A percentile compares a stretch with the other conserved stretches of the same genome.
phyloP scores from a whole-genome alignment of 805 yeast species.

The Wickerhamiella siamensis region DNA sequence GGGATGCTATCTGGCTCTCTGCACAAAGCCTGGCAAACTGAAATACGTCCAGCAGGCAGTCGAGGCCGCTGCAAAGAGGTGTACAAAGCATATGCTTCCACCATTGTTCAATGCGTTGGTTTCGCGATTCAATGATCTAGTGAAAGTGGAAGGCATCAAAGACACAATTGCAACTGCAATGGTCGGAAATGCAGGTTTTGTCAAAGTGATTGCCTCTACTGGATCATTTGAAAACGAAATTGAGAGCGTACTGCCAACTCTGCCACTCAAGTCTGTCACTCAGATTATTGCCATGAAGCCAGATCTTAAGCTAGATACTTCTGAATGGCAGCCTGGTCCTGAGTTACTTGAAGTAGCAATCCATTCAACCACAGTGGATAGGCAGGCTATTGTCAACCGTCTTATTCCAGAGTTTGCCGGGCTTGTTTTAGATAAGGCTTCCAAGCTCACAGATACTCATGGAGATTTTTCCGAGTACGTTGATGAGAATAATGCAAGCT shows the following conservation, averaged over 20 bases:
- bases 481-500: not conserved
- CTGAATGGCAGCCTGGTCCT: not conserved
- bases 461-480: conserved; percentile 3
- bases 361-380: conserved; percentile 6
- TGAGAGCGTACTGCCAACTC: not conserved
- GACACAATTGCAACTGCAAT: not conserved
- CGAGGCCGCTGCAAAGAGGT: not conserved
- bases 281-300: conserved; percentile 2
- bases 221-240: not conserved
- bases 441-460: not conserved
- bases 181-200: not conserved
- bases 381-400: conserved; percentile 9
- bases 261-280: not conserved
- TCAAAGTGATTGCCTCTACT: conserved; percentile 1
- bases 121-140: not conserved
- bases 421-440: conserved; percentile 6
- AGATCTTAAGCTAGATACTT: not conserved
- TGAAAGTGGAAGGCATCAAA: not conserved
- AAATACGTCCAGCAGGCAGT: not conserved
- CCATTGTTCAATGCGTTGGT: not conserved
- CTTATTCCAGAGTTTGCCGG: conserved; percentile 3
- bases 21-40: not conserved
- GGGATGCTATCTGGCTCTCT: conserved; percentile 18
- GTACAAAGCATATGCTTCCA: not conserved
- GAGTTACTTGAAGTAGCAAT: conserved; percentile 9